Evolutionary conservation across 192 early-diverging fungal species (phyloP), one percentile per base, ranked within the genome.

Genomic region (Rhizophagus clarus): DNA sequence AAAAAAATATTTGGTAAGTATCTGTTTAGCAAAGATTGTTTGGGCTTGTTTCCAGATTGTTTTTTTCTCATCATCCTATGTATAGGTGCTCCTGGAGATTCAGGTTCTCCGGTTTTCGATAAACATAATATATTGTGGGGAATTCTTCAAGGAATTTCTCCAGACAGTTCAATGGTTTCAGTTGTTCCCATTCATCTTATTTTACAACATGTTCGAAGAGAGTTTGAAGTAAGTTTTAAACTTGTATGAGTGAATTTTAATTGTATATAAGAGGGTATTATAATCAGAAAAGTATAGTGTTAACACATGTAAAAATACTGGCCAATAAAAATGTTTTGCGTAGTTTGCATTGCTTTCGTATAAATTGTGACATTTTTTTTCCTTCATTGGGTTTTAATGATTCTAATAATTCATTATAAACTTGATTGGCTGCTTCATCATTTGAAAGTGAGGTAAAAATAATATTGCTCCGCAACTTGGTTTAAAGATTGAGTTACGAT

Each of bases 391-490:
- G 8, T 6, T 1, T 75, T 34, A 22, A 73, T 34, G 77, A 77
- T 8, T 64, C 49, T 14, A 90, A 80, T 3, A 93, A 81, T 64
- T 88, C 72, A 1, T 70, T 29, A 26, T 89, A 85, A 9, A 87
- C 81, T 15, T 76, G 24, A 42, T 84, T 80, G 47, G 92, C 90
- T 10, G 90, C 88, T 1, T 84, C 82, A 77, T 90, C 91, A 84
- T 92, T 90, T 29, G 88, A 77, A 3, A 94, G 84, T 12, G 88
- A 91, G 40, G 88, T 83, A 61, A 93, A 92, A 10, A 94, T 86
- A 8, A 94, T 80, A 34, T 90, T 62, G 45, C 9, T 79, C 42
- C 5, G 85, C 85, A 1, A 91, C 73, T 10, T 84, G 79, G 17
- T 84, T 77, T 7, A 88, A 63, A 15, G 87, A 84, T 34, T 63